A percentile compares a stretch with the other conserved stretches of the same genome.
phyloP scores from a whole-genome alignment of 192 early-diverging fungal species.

The Coemansia sp. region DNA sequence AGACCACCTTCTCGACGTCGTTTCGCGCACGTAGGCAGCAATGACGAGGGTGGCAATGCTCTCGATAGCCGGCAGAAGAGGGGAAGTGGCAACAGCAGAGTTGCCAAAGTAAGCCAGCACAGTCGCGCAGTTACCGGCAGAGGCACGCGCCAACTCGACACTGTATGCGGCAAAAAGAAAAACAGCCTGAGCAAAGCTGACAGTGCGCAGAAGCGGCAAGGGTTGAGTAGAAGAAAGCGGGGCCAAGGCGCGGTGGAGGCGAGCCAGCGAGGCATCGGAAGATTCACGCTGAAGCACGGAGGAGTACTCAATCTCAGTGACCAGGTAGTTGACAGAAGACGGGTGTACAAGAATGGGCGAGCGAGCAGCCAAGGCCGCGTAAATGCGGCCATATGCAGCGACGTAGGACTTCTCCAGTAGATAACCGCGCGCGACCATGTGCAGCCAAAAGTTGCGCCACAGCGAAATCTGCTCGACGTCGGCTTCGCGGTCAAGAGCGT shows the following conservation, averaged over 20 bases:
- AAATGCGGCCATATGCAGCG: conserved; percentile 68
- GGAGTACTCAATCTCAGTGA: conserved; percentile 83
- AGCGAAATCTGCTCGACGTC: conserved; percentile 63
- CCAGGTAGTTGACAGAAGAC: conserved; percentile 70
- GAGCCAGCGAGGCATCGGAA: conserved; percentile 35
- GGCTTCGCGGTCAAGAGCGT: conserved; percentile 58
- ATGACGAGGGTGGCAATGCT: conserved; percentile 67
- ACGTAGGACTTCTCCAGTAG: conserved; percentile 72
- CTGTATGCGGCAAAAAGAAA: conserved; percentile 84
- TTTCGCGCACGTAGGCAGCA: conserved; percentile 39
- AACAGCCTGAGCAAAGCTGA: conserved; percentile 70
- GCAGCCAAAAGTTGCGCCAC: conserved; percentile 93
- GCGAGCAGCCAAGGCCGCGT: conserved; percentile 74
- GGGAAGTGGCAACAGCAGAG: conserved; percentile 75
- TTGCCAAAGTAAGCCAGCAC: conserved; percentile 85
- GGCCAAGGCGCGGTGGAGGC: conserved; percentile 46
- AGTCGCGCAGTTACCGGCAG: conserved; percentile 65
- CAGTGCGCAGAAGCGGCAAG: conserved; percentile 58
- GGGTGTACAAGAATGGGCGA: conserved; percentile 81
- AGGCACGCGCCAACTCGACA: conserved; percentile 76
- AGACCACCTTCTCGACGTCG: conserved; percentile 35
- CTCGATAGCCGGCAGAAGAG: conserved; percentile 72
- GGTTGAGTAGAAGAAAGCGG: conserved; percentile 59
- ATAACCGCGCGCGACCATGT: conserved; percentile 76
- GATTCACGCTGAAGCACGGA: conserved; percentile 69